Percentiles rank a stretch among this genome's conserved stretches.
Conservation (phyloP, 768 basidiomycete species). For the Mycena belliarum region DNA sequence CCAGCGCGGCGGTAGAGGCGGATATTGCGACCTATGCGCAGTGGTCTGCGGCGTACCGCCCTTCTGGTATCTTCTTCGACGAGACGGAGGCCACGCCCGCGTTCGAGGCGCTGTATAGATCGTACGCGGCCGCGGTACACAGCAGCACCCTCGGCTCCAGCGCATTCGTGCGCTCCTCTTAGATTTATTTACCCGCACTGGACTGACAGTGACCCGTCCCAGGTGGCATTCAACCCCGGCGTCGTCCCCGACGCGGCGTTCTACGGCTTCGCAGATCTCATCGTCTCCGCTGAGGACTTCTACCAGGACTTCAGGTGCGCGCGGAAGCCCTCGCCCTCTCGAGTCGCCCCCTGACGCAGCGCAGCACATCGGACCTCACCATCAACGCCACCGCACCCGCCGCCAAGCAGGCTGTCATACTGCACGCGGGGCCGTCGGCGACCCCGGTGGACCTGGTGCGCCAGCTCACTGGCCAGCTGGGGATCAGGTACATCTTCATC, state of each 20-base stretch:
- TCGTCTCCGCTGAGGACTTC: slow-evolving; percentile 32
- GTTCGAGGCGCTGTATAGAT: slow-evolving; percentile 27
- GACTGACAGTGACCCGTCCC: background rate
- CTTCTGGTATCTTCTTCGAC: slow-evolving; percentile 39
- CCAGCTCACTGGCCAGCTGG: no score
- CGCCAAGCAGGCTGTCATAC: background rate
- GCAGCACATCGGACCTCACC: background rate
- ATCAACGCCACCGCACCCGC: background rate
- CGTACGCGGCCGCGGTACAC: slow-evolving; percentile 23
- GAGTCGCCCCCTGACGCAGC: background rate
- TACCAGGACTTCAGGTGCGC: slow-evolving; percentile 32
- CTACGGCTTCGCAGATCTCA: slow-evolving; percentile 31
- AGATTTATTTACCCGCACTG: no score
- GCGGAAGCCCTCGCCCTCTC: background rate
- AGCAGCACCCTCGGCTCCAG: background rate
- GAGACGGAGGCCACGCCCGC: slow-evolving; percentile 25
- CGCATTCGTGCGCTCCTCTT: background rate
- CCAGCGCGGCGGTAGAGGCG: slow-evolving; percentile 22
- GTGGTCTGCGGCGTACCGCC: slow-evolving; percentile 32
- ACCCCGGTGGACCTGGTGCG: background rate
- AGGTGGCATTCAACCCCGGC: slow-evolving; percentile 35
- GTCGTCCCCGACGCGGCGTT: slow-evolving; percentile 11
- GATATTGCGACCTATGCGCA: slow-evolving; percentile 33
- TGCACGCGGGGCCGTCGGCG: background rate
- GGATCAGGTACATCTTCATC: no score